A percentile compares a stretch with the other conserved stretches of the same genome.
These are phyloP conservation scores for Cryptosporidium ubiquitum DNA, from an alignment of 169 alveolate genomes.

Conservation along the genomic window DNA sequence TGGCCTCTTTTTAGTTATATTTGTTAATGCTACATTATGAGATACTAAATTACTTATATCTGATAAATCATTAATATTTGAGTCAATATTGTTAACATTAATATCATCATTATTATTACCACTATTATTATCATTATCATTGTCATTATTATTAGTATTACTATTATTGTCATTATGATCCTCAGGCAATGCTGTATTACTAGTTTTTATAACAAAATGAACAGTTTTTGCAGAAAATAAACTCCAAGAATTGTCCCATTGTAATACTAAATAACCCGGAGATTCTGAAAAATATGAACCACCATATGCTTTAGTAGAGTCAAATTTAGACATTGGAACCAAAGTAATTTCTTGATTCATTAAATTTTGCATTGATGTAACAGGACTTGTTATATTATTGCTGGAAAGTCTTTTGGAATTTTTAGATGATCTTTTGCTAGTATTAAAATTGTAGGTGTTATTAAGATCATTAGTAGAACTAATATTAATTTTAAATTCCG, in stretches of 20 bases:
- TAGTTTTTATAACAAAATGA: slow-evolving; percentile 65
- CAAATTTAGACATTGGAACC: slow-evolving; percentile 48
- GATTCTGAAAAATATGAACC: slow-evolving; percentile 52
- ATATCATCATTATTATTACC: not conserved
- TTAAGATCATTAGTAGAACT: not conserved
- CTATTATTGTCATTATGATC: not conserved
- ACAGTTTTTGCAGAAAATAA: slow-evolving; percentile 70
- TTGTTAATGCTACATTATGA: slow-evolving; percentile 47
- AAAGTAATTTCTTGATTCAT: slow-evolving; percentile 40
- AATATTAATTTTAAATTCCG: not conserved
- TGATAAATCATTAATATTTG: not conserved
- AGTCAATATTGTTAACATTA: not conserved
- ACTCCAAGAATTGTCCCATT: slow-evolving; percentile 75
- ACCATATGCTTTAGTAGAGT: slow-evolving; percentile 69
- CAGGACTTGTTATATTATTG: not conserved
- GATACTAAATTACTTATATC: slow-evolving; percentile 47
- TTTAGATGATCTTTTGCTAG: not conserved
- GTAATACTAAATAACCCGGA: slow-evolving; percentile 59
- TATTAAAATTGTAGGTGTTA: not conserved
- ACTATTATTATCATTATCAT: not conserved
- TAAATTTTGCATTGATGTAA: slow-evolving; percentile 6
- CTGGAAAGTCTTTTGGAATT: not conserved
- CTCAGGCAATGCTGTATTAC: not conserved
- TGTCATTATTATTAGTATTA: not conserved
- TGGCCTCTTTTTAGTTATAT: slow-evolving; percentile 29